These are phyloP conservation scores for Setaria italica DNA, from an alignment of 202 grass and related monocot genomes.

Conservation along the genomic window DNA sequence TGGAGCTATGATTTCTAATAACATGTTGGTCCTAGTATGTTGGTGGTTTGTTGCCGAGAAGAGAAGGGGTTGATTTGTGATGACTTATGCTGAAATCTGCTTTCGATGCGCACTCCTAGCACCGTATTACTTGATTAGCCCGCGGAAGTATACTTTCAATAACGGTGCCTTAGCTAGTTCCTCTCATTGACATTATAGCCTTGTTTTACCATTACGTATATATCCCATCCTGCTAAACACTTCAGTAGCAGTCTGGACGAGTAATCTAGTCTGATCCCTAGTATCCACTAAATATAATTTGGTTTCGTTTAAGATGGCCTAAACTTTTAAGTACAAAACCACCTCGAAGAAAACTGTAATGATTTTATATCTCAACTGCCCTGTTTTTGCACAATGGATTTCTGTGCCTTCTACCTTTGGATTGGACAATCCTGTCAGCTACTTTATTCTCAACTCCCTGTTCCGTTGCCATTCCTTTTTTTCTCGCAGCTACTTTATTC, in stretches of 20 bases:
- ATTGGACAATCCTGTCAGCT: not conserved
- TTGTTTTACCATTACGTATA: not conserved
- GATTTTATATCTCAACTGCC: not conserved
- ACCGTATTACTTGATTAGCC: not conserved
- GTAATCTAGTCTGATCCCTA: not conserved
- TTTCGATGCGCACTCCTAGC: not conserved
- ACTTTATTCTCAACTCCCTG: constrained; percentile 29
- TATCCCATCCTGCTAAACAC: not conserved
- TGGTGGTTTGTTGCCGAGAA: not conserved
- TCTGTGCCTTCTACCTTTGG: not conserved
- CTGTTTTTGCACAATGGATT: not conserved
- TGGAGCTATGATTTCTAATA: not conserved
- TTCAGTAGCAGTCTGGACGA: not conserved
- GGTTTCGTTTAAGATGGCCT: not conserved
- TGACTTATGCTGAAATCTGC: not conserved
- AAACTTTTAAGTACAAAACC: not conserved
- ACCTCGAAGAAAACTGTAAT: not conserved
- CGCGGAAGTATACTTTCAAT: not conserved
- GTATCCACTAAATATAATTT: not conserved
- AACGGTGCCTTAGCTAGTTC: not conserved
- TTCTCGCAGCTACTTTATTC: constrained; percentile 31
- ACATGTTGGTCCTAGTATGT: too few species aligned
- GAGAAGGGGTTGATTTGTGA: not conserved
- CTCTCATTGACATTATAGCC: not conserved
- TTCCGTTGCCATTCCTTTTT: not conserved